Percentiles rank a stretch among this genome's conserved stretches.
These are phyloP conservation scores for Bertia moriformis DNA, from an alignment of 2,329 filamentous ascomycete genomes.

Conservation along the genomic window DNA sequence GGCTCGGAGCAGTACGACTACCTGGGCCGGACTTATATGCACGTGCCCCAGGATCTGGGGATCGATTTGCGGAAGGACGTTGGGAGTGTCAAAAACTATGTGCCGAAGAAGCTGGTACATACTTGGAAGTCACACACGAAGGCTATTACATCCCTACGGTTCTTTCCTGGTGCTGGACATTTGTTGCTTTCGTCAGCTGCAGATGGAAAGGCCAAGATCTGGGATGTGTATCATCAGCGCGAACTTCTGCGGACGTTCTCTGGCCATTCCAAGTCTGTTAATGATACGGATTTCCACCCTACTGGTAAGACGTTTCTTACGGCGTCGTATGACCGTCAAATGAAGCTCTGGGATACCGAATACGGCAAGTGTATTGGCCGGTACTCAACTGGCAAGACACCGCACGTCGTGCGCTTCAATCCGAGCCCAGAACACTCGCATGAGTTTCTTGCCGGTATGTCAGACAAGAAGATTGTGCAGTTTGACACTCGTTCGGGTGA, in stretches of 20 bases:
- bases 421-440: slow-evolving; percentile 61
- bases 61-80: slow-evolving; percentile 70
- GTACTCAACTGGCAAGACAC: slow-evolving; percentile 87
- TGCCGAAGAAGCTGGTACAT: slow-evolving; percentile 86
- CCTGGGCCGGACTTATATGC: slow-evolving; percentile 93
- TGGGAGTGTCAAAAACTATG: slow-evolving; percentile 73
- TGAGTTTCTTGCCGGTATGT: slow-evolving; percentile 93
- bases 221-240: slow-evolving; percentile 81
- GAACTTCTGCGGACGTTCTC: slow-evolving; percentile 83
- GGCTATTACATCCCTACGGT: slow-evolving; percentile 74
- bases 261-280: slow-evolving; percentile 79
- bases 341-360: slow-evolving; percentile 97
- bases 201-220: slow-evolving; percentile 82
- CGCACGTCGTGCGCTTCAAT: slow-evolving; percentile 89
- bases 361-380: slow-evolving; percentile 76
- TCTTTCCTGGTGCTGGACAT: slow-evolving; percentile 80
- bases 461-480: slow-evolving; percentile 96
- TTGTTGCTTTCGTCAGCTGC: slow-evolving; percentile 79
- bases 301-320: slow-evolving; percentile 77
- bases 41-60: slow-evolving; percentile 80
- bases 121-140: slow-evolving; percentile 77
- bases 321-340: slow-evolving; percentile 83
- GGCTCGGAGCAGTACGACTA: slow-evolving; percentile 77
- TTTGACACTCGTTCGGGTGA: slow-evolving; percentile 71
- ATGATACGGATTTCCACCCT: slow-evolving; percentile 75